Evolutionary conservation across 768 basidiomycete genomes (phyloP).

Genomic region (Trametes punicea): DNA sequence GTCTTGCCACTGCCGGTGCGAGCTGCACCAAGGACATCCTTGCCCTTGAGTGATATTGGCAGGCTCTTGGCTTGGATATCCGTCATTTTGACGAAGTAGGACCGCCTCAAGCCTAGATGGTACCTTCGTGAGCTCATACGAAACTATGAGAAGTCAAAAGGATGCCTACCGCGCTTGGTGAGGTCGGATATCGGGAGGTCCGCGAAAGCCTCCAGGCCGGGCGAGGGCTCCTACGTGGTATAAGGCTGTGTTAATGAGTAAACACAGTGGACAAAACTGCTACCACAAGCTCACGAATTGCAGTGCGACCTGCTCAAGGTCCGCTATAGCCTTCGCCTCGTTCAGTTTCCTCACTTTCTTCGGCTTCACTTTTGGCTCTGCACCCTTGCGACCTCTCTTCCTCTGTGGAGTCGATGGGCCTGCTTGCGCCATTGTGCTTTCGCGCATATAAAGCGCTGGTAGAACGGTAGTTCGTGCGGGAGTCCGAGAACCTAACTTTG

Average conservation of each 20-base stretch:
- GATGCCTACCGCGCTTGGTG: slow-evolving; percentile 81
- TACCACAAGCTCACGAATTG: slow-evolving; percentile 43
- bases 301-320: slow-evolving; percentile 45
- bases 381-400: slow-evolving; percentile 6
- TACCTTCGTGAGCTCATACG: background rate
- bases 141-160: slow-evolving; percentile 24
- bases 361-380: slow-evolving; percentile 19
- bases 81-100: slow-evolving; percentile 84
- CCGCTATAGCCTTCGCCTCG: slow-evolving; percentile 49
- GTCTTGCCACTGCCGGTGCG: slow-evolving; percentile 75
- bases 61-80: slow-evolving; percentile 67
- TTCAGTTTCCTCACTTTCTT: slow-evolving; percentile 41
- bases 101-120: slow-evolving; percentile 72
- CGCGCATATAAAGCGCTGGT: background rate
- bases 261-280: background rate
- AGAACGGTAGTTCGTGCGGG: no score
- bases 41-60: slow-evolving; percentile 56
- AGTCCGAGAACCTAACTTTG: no score
- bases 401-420: slow-evolving; percentile 18
- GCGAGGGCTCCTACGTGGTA: slow-evolving; percentile 44
- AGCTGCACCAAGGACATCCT: slow-evolving; percentile 67
- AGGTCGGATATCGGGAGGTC: slow-evolving; percentile 75
- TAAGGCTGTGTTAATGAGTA: slow-evolving; percentile 20
- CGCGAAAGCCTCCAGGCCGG: slow-evolving; percentile 55
- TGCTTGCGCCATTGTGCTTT: slow-evolving; percentile 15